Evolutionary conservation across 352 stramenopile species (phyloP).

Genomic region (Globisporangium solare): DNA sequence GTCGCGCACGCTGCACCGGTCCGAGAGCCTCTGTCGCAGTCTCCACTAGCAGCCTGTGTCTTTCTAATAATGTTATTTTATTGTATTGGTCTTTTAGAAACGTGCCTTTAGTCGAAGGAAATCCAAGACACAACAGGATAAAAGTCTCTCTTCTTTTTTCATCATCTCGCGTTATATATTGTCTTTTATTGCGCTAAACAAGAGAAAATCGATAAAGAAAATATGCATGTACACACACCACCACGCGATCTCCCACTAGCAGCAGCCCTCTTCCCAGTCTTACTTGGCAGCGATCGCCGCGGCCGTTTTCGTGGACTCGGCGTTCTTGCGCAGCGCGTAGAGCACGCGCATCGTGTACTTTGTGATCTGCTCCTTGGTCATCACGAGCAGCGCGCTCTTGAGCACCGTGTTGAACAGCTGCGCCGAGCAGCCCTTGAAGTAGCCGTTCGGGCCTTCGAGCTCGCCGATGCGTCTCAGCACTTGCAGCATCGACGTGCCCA

Average conservation of each 20-base stretch:
- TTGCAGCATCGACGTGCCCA: slow-evolving; percentile 60
- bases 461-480: slow-evolving; percentile 65
- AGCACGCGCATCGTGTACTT: slow-evolving; percentile 71
- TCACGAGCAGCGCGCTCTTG: slow-evolving; percentile 77
- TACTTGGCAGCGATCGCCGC: slow-evolving; percentile 9
- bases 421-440: slow-evolving; percentile 76
- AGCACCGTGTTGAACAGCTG: slow-evolving; percentile 83
- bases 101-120: not conserved
- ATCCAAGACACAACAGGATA: no score
- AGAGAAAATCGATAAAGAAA: no score
- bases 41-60: not conserved
- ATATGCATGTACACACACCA: not conserved
- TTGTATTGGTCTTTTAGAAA: not conserved
- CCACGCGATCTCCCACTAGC: not conserved
- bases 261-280: not conserved
- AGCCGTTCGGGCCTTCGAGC: slow-evolving; percentile 45
- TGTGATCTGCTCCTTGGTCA: slow-evolving; percentile 84
- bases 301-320: slow-evolving; percentile 3
- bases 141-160: not conserved
- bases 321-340: slow-evolving; percentile 50
- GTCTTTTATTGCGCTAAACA: no score
- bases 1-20: slow-evolving; percentile 22
- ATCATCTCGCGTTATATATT: not conserved
- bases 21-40: slow-evolving; percentile 30
- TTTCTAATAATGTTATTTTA: not conserved